Conservation (phyloP, 345 rosid species). For the Melastoma malabathricum region DNA sequence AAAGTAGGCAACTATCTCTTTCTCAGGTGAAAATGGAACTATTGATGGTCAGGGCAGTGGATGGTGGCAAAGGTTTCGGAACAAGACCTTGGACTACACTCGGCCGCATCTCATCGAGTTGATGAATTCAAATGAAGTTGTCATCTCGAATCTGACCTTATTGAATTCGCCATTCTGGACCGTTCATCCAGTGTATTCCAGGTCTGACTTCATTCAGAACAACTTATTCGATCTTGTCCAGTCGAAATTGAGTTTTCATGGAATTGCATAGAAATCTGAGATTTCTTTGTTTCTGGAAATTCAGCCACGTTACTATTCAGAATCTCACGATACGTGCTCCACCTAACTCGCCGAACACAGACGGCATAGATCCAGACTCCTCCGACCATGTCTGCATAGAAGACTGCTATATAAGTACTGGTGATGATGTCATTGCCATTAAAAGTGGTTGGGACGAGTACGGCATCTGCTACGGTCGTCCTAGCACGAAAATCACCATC, state of each 20-base stretch:
- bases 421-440: conserved; percentile 78
- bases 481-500: conserved; percentile 66
- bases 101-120: conserved; percentile 93
- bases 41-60: conserved; percentile 87
- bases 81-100: conserved; percentile 59
- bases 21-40: conserved; percentile 82
- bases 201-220: conserved; percentile 37
- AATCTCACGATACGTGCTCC: conserved; percentile 90
- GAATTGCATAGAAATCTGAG: conserved; percentile 15
- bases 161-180: conserved; percentile 94
- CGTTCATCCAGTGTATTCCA: conserved; percentile 96
- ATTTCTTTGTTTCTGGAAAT: conserved; percentile 23
- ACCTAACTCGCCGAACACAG: conserved; percentile 89
- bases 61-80: conserved; percentile 86
- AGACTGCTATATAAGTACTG: conserved; percentile 80
- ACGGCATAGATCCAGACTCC: conserved; percentile 97
- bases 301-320: conserved; percentile 74
- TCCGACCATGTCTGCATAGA: conserved; percentile 80
- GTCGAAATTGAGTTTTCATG: conserved; percentile 19
- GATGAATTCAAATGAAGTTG: conserved; percentile 68
- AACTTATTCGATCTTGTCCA: conserved; percentile 95
- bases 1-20: background rate
- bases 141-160: conserved; percentile 82
- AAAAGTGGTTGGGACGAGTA: conserved; percentile 99
- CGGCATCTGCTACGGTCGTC: conserved; percentile 65